Conservation (phyloP, 805 yeast genomes). For the Yarrowia sp. region DNA sequence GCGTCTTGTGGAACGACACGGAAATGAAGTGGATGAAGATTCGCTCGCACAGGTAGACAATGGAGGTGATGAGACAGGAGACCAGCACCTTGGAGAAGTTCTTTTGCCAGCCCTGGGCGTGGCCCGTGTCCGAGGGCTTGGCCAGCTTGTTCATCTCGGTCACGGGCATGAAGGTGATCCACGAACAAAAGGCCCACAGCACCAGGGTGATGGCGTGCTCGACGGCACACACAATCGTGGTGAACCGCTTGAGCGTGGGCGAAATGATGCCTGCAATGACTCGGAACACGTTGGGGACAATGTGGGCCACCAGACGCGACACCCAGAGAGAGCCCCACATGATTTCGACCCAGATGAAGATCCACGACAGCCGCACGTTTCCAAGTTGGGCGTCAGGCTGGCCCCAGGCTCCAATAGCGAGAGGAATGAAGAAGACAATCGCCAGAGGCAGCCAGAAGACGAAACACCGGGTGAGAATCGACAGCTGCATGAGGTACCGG, state of each 20-base stretch:
- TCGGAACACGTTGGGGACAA: conserved; percentile 48
- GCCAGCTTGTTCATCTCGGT: conserved; percentile 47
- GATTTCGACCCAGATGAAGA: conserved; percentile 53
- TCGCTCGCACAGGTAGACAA: conserved; percentile 51
- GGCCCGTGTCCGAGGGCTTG: conserved; percentile 38
- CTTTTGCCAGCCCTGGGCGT: conserved; percentile 50
- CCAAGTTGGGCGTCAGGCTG: conserved; percentile 48
- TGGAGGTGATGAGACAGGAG: conserved; percentile 50
- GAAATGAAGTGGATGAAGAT: conserved; percentile 51
- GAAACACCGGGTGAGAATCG: conserved; percentile 49
- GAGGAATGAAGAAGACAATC: conserved; percentile 50
- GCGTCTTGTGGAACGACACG: conserved; percentile 52
- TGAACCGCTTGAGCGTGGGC: conserved; percentile 48
- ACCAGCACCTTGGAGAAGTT: conserved; percentile 50
- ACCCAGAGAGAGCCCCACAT: conserved; percentile 52
- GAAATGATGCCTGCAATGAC: conserved; percentile 48
- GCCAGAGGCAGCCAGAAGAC: conserved; percentile 53
- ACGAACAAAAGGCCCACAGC: conserved; percentile 50
- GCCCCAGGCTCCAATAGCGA: conserved; percentile 52
- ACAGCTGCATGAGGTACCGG: conserved; percentile 38
- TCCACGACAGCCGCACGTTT: conserved; percentile 50
- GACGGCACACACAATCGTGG: conserved; percentile 49
- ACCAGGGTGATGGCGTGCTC: conserved; percentile 50
- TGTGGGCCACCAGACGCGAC: conserved; percentile 49
- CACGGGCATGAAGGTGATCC: conserved; percentile 51